Evolutionary conservation across 441 rosid species (phyloP).

Genomic region (Jatropha multifida): DNA sequence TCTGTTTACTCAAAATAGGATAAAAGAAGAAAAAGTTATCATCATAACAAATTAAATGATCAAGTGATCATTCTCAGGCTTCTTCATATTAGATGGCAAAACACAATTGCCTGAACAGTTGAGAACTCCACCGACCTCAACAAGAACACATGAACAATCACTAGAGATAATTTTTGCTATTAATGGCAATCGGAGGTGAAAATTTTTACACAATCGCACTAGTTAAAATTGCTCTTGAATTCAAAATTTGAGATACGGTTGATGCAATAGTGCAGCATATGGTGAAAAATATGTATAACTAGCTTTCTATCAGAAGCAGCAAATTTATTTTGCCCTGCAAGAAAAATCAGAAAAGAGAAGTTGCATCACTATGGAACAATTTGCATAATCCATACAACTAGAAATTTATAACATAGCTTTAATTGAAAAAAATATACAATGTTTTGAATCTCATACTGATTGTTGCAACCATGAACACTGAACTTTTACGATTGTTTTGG

Average conservation of each 20-base stretch:
- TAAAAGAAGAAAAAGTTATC: neutral
- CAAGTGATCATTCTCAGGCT: neutral
- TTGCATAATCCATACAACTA: neutral
- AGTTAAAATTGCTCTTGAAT: constrained; percentile 5
- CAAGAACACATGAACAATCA: neutral
- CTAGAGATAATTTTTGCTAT: neutral
- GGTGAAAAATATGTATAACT: neutral
- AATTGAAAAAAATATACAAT: too few relatives aligned
- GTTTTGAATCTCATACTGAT: neutral
- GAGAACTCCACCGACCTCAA: neutral
- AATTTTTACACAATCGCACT: neutral
- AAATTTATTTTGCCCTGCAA: neutral
- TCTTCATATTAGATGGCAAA: neutral
- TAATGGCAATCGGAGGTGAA: neutral
- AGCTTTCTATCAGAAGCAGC: neutral
- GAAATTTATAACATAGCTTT: neutral
- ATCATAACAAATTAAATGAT: neutral
- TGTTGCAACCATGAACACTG: neutral
- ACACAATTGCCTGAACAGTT: neutral
- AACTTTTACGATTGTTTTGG: constrained; percentile 37
- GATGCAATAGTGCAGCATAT: neutral
- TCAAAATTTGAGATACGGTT: neutral
- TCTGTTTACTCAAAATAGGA: neutral
- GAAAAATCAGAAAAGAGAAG: constrained; percentile 2
- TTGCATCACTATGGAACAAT: neutral